phyloP scores from a whole-genome alignment of 345 rosid species.

The Turritis glabra region DNA sequence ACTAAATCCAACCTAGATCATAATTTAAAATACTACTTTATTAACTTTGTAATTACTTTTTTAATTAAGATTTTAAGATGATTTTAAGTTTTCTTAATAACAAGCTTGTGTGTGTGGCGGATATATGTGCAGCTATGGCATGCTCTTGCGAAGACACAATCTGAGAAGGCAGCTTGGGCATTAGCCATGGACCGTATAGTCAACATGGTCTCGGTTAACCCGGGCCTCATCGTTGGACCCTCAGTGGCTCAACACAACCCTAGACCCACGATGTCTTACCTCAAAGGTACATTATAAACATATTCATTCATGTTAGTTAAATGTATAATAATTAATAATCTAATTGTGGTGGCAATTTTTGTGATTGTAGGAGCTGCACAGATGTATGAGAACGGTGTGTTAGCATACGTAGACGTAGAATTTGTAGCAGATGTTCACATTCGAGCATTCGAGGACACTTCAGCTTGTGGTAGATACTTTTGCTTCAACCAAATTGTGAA shows the following conservation, averaged over 20 bases:
- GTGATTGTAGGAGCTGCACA: conserved; percentile 63
- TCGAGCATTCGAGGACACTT: conserved; percentile 62
- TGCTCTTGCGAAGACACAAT: conserved; percentile 71
- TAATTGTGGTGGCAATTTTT: conserved; percentile 2
- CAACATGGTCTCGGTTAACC: conserved; percentile 80
- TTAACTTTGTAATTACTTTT: background rate
- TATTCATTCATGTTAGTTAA: background rate
- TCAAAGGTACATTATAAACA: conserved; percentile 53
- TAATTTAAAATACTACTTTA: background rate
- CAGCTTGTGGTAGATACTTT: conserved; percentile 75
- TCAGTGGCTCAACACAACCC: conserved; percentile 63
- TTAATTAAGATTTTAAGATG: background rate
- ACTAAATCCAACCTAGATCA: conserved; percentile 8
- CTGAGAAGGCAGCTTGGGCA: conserved; percentile 95
- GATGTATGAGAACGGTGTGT: conserved; percentile 81
- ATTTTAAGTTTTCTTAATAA: background rate
- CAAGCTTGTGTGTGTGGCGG: background rate
- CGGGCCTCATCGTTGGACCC: conserved; percentile 76
- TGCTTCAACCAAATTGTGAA: conserved; percentile 73
- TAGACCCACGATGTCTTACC: conserved; percentile 70
- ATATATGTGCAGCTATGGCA: conserved; percentile 61
- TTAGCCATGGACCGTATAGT: conserved; percentile 82
- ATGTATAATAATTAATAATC: background rate
- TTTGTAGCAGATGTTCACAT: conserved; percentile 75
- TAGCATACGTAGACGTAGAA: conserved; percentile 57